Evolutionary conservation across 116 monocot species (phyloP).

Genomic region (Dioscorea cayenensis): DNA sequence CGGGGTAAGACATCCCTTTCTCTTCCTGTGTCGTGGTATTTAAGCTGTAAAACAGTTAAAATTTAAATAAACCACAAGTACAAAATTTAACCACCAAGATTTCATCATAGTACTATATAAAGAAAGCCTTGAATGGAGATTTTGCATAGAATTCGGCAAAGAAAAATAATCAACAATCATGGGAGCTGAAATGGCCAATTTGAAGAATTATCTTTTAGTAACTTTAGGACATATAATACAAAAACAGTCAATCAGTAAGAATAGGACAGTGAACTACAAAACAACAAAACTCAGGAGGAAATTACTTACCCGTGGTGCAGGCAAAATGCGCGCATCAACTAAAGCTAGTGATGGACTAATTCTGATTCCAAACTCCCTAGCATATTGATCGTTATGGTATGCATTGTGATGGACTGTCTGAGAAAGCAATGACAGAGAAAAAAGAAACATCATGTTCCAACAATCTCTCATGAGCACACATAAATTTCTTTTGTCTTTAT

Average conservation of each 20-base stretch:
- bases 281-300: not conserved
- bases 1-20: constrained; percentile 71
- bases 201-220: not conserved
- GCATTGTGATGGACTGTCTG: constrained; percentile 71
- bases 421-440: not conserved
- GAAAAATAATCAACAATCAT: not conserved
- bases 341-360: constrained; percentile 56
- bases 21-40: constrained; percentile 73
- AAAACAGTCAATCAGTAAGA: not conserved
- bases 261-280: not conserved
- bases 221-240: not conserved
- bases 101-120: not conserved
- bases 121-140: not conserved
- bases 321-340: constrained; percentile 71
- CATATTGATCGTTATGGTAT: constrained; percentile 60
- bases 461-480: too few relatives aligned
- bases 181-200: not conserved
- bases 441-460: not conserved
- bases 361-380: constrained; percentile 65
- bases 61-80: not conserved
- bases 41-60: constrained; percentile 40
- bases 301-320: constrained; percentile 51
- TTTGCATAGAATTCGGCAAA: not conserved
- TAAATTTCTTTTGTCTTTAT: too few relatives aligned
- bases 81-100: not conserved